Percentiles rank a stretch among this genome's conserved stretches.
Evolutionary conservation across 2,329 filamentous ascomycete genomes (phyloP).

Genomic region (Chaetoscypha palmicola): DNA sequence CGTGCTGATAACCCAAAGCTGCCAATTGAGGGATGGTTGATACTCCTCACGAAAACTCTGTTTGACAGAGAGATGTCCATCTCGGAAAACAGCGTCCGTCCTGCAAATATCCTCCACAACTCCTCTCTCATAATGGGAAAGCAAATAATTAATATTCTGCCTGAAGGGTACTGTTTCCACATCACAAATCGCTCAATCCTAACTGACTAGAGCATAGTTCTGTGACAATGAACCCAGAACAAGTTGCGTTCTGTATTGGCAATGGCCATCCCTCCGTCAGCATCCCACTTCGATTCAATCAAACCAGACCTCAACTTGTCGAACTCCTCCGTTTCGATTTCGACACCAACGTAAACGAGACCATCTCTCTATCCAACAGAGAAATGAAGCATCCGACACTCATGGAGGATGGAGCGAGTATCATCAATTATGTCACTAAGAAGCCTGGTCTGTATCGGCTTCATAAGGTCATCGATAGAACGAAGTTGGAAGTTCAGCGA

Average conservation of each 20-base stretch:
- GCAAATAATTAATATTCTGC: conserved; percentile 95
- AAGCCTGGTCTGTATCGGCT: conserved; percentile 85
- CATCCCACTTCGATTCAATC: conserved; percentile 87
- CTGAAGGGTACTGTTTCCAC: conserved; percentile 84
- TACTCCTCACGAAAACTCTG: conserved; percentile 68
- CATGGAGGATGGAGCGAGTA: conserved; percentile 51
- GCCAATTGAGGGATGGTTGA: conserved; percentile 66
- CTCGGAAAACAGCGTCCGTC: conserved; percentile 87
- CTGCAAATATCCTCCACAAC: conserved; percentile 82
- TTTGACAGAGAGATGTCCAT: conserved; percentile 92
- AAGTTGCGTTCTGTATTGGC: conserved; percentile 74
- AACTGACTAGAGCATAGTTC: too few relatives aligned
- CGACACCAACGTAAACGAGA: conserved; percentile 72
- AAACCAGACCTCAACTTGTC: conserved; percentile 80
- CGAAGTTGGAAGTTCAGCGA: conserved; percentile 85
- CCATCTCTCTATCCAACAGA: conserved; percentile 64
- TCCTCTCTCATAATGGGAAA: conserved; percentile 89
- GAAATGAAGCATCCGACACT: conserved; percentile 64
- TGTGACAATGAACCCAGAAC: conserved; percentile 77
- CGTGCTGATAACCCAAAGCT: conserved; percentile 40
- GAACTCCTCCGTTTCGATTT: conserved; percentile 85
- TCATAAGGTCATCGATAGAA: conserved; percentile 80
- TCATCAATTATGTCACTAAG: conserved; percentile 66
- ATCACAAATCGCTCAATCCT: too few relatives aligned
- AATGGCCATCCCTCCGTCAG: conserved; percentile 51